Conservation (phyloP, 1,139 yeast species). For the Suhomyces panamericanus region DNA sequence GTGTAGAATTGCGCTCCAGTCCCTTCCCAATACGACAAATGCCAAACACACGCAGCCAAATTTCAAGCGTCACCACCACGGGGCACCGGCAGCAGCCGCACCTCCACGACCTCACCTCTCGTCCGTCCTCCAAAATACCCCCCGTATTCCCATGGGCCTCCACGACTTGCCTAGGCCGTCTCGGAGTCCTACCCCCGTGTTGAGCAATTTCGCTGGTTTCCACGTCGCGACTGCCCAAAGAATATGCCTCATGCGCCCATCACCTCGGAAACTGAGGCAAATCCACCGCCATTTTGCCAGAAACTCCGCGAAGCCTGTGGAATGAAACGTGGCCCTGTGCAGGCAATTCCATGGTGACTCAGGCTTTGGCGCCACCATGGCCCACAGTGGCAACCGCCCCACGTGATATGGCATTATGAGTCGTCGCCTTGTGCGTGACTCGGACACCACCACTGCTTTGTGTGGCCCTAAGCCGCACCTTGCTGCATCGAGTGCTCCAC, state of each 20-base stretch:
- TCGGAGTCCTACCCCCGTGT: not conserved
- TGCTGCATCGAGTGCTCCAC: constrained; percentile 10
- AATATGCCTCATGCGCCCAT: not conserved
- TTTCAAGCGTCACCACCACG: too few relatives aligned
- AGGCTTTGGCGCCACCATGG: constrained; percentile 1
- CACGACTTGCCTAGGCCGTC: not conserved
- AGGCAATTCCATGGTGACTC: not conserved
- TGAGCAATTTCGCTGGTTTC: not conserved
- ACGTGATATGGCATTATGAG: constrained; percentile 9
- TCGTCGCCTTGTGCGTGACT: constrained; percentile 10
- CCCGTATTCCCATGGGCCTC: too few relatives aligned
- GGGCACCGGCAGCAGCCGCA: too few relatives aligned
- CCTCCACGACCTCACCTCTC: too few relatives aligned
- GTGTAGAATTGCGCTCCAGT: too few relatives aligned
- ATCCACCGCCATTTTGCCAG: not conserved
- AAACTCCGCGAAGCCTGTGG: not conserved
- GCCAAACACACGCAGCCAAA: too few relatives aligned
- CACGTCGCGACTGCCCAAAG: not conserved
- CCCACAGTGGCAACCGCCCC: constrained; percentile 4
- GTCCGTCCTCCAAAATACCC: too few relatives aligned
- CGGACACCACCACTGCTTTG: constrained; percentile 9
- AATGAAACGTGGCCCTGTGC: not conserved
- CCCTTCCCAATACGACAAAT: too few relatives aligned
- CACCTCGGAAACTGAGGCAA: not conserved
- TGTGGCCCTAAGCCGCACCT: constrained; percentile 6